These are phyloP conservation scores for Umbelopsis sp. DNA, from an alignment of 192 early-diverging fungal genomes.

Conservation along the genomic window DNA sequence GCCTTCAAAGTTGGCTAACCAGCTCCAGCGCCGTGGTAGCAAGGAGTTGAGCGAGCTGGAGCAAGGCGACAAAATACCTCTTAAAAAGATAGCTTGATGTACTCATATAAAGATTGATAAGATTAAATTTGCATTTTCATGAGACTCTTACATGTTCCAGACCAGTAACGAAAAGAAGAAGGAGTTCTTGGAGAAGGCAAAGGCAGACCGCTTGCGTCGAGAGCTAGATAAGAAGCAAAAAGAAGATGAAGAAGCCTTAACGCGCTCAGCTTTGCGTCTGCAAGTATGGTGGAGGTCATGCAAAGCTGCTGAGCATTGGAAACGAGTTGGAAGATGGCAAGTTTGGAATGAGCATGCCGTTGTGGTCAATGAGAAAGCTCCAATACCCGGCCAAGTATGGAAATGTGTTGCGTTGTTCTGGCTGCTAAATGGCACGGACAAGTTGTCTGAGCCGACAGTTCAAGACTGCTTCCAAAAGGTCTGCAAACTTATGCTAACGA, in stretches of 20 bases:
- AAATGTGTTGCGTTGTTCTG: slow-evolving; percentile 13
- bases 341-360: slow-evolving; percentile 3
- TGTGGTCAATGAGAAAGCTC: background rate
- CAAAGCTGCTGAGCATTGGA: background rate
- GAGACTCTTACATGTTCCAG: background rate
- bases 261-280: background rate
- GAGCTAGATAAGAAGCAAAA: slow-evolving; percentile 7
- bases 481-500: slow-evolving; percentile 10
- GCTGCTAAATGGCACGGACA: background rate
- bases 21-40: slow-evolving; percentile 1
- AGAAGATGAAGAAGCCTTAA: background rate
- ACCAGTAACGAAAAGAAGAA: slow-evolving; percentile 11
- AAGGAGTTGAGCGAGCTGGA: slow-evolving; percentile 1
- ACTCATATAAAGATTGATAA: background rate
- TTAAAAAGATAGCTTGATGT: slow-evolving; percentile 4
- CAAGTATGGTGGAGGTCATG: background rate
- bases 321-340: background rate
- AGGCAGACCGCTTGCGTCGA: slow-evolving; percentile 1
- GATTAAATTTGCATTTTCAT: background rate
- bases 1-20: background rate
- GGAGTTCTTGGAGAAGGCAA: background rate
- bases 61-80: slow-evolving; percentile 8
- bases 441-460: background rate
- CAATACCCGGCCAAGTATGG: background rate
- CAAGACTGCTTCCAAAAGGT: slow-evolving; percentile 6